phyloP scores from a whole-genome alignment of 2,329 filamentous ascomycete genomes.

The Chaetomiaceae sp. region DNA sequence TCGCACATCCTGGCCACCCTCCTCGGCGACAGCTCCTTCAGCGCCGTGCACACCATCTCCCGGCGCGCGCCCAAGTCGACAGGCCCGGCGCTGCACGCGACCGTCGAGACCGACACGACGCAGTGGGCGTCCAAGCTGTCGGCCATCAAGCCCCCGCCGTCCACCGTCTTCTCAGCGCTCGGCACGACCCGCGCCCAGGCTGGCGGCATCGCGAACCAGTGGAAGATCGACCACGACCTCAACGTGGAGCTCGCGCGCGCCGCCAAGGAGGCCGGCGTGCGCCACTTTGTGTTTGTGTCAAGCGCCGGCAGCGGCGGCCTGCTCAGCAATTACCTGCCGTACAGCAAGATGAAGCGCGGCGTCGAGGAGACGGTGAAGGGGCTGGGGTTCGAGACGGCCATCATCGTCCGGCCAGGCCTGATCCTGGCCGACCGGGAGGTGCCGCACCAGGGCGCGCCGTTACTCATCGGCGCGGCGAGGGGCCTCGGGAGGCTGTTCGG shows the following conservation, averaged over 20 bases:
- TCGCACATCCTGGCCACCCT: conserved; percentile 67
- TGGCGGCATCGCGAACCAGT: conserved; percentile 72
- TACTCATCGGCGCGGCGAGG: conserved; percentile 51
- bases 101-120: conserved; percentile 61
- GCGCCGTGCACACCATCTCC: conserved; percentile 59
- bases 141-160: conserved; percentile 49
- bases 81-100: conserved; percentile 58
- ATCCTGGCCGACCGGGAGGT: conserved; percentile 68
- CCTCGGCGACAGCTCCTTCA: conserved; percentile 47
- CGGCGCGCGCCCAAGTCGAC: conserved; percentile 56
- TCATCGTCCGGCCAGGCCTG: conserved; percentile 69
- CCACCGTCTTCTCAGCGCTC: conserved; percentile 69
- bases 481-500: conserved; percentile 49
- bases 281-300: conserved; percentile 74
- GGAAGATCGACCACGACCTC: conserved; percentile 82
- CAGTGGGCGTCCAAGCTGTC: conserved; percentile 62
- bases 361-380: conserved; percentile 72
- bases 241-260: conserved; percentile 74
- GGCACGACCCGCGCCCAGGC: conserved; percentile 74
- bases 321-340: conserved; percentile 40
- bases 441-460: conserved; percentile 52
- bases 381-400: conserved; percentile 69
- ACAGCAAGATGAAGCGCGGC: conserved; percentile 75
- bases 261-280: conserved; percentile 66
- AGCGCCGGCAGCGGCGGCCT: conserved; percentile 44